Evolutionary conservation across 1,139 yeast species (phyloP), one percentile per base, ranked within the genome.

Genomic region (Geotrichum phurueaensis): DNA sequence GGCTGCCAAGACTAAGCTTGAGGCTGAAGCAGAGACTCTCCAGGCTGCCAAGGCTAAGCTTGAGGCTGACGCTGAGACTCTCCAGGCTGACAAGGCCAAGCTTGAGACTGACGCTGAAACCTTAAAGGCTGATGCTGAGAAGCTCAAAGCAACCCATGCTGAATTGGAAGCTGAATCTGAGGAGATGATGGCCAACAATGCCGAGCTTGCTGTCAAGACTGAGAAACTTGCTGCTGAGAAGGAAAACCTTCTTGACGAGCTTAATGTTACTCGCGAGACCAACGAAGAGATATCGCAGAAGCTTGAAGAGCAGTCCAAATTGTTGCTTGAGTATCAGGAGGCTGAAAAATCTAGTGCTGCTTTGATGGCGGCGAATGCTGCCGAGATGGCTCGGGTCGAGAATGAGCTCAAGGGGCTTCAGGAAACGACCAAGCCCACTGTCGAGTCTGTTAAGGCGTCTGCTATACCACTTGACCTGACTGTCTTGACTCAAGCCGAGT

Each of bases 381-480:
- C 56, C 2, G 59, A 57, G 23, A 45, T 48, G 31, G 53, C 56
- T 39, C 53, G 53, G 5, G 47, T 48, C n/a, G 31, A 57, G 45
- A 18, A 31, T 6, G 56, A 57, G 43, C 48, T 57, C 12, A 47
- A 57, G 12, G 18, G 39, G 3, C 31, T 59, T 5, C 54, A 59
- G 36, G 36, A 33, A 27, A 51, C 43, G 18, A 36, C 54, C 15
- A 23, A n/a, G 39, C 58, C 53, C 22, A 51, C 58, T 20, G n/a
- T 20, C 22, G 54, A 51, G 4, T 56, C 54, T n/a, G 29, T 59
- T 3, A 56, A 39, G 48, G 33, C 49, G 12, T 49, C 58, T 20
- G 61, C 61, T 33, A 45, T 27, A n/a, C 43, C 54, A 12, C 31
- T 59, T 15, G 61, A 57, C 3, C 39, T 56, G 15, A 47, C 59